phyloP scores from a whole-genome alignment of 768 basidiomycete genomes.

The Strobilomyces echinocephalus region DNA sequence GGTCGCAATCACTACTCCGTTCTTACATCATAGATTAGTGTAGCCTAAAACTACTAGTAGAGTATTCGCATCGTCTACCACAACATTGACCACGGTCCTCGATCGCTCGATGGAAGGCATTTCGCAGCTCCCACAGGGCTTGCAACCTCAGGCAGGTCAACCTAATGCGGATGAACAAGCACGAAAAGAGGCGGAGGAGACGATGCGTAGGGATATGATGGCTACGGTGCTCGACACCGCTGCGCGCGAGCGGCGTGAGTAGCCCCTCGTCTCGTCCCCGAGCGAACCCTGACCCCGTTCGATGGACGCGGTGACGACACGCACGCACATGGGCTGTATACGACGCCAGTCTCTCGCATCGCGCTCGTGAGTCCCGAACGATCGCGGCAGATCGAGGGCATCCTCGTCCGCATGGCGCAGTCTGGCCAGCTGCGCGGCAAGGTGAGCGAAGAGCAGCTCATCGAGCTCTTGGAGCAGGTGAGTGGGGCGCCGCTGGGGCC shows the following conservation, averaged over 20 bases:
- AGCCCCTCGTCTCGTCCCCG: neutral
- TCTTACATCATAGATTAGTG: neutral
- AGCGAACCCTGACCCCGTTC: neutral
- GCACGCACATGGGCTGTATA: too few relatives aligned
- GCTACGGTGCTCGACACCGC: conserved; percentile 71
- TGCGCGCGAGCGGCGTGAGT: conserved; percentile 76
- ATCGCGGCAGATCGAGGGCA: conserved; percentile 73
- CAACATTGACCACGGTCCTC: neutral
- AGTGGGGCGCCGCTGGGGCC: neutral
- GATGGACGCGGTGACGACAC: neutral
- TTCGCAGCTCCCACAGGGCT: conserved; percentile 24
- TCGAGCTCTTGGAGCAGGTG: conserved; percentile 84
- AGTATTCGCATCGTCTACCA: neutral
- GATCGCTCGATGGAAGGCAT: conserved; percentile 22
- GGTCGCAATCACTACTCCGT: neutral
- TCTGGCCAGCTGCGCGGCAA: conserved; percentile 72
- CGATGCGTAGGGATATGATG: conserved; percentile 72
- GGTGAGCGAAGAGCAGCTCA: conserved; percentile 77
- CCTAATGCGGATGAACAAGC: conserved; percentile 49
- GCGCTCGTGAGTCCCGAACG: conserved; percentile 80
- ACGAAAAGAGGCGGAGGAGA: conserved; percentile 62
- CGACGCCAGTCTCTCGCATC: conserved; percentile 73
- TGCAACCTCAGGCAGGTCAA: conserved; percentile 37
- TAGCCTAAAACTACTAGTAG: neutral
- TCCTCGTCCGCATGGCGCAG: conserved; percentile 80